Conservation (phyloP, 176 grass and related monocot genomes). For the Ampelocalamus luodianensis region DNA sequence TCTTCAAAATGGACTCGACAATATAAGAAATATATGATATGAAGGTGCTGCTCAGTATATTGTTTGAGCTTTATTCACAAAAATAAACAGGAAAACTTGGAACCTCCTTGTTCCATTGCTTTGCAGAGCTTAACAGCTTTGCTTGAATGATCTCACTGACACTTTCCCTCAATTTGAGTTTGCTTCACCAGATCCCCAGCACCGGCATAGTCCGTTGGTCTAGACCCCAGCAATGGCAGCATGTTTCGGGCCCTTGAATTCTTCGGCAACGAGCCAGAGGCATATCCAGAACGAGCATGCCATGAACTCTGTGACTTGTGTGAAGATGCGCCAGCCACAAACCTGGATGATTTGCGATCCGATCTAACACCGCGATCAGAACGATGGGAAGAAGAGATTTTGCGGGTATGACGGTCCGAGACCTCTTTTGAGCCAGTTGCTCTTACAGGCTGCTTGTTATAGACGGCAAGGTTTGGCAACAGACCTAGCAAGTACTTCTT, state of each 20-base stretch:
- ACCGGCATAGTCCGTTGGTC: slow-evolving; percentile 18
- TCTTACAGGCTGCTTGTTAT: slow-evolving; percentile 79
- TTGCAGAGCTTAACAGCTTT: neutral
- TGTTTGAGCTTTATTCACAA: slow-evolving; percentile 50
- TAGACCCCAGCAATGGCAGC: slow-evolving; percentile 13
- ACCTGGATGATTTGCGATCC: slow-evolving; percentile 57
- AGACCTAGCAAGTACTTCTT: slow-evolving; percentile 80
- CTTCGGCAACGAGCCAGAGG: slow-evolving; percentile 41
- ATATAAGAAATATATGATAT: neutral
- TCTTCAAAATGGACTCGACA: slow-evolving; percentile 24
- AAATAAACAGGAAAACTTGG: neutral
- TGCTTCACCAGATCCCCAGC: slow-evolving; percentile 23
- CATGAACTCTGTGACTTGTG: slow-evolving; percentile 46
- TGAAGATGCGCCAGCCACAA: slow-evolving; percentile 34
- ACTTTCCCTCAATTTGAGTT: neutral
- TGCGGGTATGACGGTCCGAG: slow-evolving; percentile 54
- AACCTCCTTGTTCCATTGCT: neutral
- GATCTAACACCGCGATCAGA: slow-evolving; percentile 44
- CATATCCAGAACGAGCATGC: slow-evolving; percentile 9
- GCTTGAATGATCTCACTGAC: slow-evolving; percentile 28
- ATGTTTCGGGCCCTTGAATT: slow-evolving; percentile 35
- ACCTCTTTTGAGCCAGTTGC: slow-evolving; percentile 79
- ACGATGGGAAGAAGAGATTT: slow-evolving; percentile 59
- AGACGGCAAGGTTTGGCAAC: slow-evolving; percentile 70
- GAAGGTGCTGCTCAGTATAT: slow-evolving; percentile 8